Percentiles rank a stretch among this genome's conserved stretches.
Evolutionary conservation across 129 eudicot genomes (phyloP).

Genomic region (Helianthus annuus): DNA sequence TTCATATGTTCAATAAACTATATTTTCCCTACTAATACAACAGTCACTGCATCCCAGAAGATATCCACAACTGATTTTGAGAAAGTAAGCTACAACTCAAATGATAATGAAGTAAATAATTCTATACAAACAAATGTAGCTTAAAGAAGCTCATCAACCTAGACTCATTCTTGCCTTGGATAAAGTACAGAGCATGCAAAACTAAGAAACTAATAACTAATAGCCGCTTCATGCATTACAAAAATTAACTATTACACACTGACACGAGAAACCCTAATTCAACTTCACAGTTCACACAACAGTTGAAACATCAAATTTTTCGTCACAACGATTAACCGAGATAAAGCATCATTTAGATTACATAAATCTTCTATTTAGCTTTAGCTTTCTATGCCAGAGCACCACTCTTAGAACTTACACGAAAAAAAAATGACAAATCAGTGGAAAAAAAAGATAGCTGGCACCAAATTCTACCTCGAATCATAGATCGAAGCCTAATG

Average conservation of each 20-base stretch:
- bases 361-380: neutral
- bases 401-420: neutral
- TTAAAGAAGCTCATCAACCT: neutral
- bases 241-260: neutral
- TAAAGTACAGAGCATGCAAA: neutral
- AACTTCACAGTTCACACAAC: neutral
- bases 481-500: slow-evolving; percentile 19
- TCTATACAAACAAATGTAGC: neutral
- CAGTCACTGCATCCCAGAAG: slow-evolving; percentile 3
- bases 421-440: neutral
- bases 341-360: neutral
- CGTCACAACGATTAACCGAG: neutral
- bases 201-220: neutral
- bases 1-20: neutral
- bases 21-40: neutral
- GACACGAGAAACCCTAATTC: neutral
- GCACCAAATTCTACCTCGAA: slow-evolving; percentile 1
- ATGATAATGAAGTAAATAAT: neutral
- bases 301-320: neutral
- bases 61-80: neutral
- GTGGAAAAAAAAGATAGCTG: neutral
- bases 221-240: neutral
- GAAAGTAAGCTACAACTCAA: neutral
- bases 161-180: neutral
- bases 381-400: neutral